phyloP scores from a whole-genome alignment of 2,329 filamentous ascomycete species.

The Botrytis medusae region DNA sequence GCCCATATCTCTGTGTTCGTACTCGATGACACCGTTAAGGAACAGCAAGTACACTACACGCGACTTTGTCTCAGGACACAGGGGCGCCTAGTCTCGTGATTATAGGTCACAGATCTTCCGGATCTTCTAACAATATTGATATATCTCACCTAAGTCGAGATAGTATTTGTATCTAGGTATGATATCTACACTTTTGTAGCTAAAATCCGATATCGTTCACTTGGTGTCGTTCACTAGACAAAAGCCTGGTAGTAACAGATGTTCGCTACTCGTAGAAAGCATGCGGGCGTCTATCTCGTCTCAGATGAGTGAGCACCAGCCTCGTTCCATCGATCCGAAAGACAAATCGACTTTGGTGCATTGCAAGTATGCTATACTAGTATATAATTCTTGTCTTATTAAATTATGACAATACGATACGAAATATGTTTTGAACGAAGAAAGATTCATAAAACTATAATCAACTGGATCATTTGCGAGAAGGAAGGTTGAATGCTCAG shows the following conservation, averaged over 20 bases:
- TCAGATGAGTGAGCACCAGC: background rate
- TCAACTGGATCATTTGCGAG: background rate
- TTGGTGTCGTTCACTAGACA: background rate
- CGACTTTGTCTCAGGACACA: background rate
- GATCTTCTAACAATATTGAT: background rate
- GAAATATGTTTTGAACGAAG: background rate
- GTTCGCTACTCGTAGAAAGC: background rate
- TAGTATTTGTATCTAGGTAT: background rate
- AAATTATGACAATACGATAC: background rate
- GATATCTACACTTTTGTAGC: background rate
- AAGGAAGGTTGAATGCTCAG: background rate
- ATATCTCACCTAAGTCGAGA: background rate
- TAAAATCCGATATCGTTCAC: background rate
- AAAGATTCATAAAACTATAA: background rate
- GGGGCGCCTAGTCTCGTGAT: background rate
- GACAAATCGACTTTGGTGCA: background rate
- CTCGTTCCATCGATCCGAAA: background rate
- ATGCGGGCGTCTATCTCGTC: background rate
- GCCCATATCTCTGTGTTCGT: background rate
- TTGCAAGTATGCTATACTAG: background rate
- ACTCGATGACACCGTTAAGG: background rate
- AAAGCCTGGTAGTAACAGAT: no score
- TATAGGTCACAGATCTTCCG: background rate
- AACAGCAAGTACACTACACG: background rate
- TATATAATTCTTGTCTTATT: background rate